These are phyloP conservation scores for Thermothielavioides terrestris DNA, from an alignment of 495 filamentous ascomycete genomes.

Conservation along the genomic window DNA sequence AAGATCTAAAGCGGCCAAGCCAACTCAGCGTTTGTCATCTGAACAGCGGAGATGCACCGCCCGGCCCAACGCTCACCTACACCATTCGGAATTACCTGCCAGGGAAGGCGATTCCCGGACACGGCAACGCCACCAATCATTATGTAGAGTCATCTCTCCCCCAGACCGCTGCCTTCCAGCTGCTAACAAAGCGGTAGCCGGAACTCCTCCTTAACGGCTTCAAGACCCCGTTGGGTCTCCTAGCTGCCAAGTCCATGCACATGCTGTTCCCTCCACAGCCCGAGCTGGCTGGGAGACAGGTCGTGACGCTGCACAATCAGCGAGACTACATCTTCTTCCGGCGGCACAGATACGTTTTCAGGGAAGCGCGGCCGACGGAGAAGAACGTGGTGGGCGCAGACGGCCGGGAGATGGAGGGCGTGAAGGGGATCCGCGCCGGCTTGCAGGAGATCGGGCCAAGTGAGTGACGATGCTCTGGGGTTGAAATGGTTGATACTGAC, in stretches of 20 bases:
- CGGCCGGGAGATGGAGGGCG: slow-evolving; percentile 76
- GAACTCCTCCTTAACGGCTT: slow-evolving; percentile 96
- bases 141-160: slow-evolving; percentile 30
- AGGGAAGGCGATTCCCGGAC: slow-evolving; percentile 72
- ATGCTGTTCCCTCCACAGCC: slow-evolving; percentile 74
- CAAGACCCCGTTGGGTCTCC: slow-evolving; percentile 79
- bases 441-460: slow-evolving; percentile 78
- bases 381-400: slow-evolving; percentile 78
- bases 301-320: slow-evolving; percentile 89
- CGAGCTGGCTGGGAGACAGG: slow-evolving; percentile 74
- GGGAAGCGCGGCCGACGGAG: slow-evolving; percentile 75
- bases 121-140: slow-evolving; percentile 82
- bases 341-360: slow-evolving; percentile 83
- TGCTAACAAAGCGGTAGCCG: slow-evolving; percentile 36
- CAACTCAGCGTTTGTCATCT: slow-evolving; percentile 76
- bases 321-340: slow-evolving; percentile 93
- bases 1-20: slow-evolving; percentile 72
- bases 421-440: slow-evolving; percentile 73
- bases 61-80: slow-evolving; percentile 68
- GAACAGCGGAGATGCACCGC: slow-evolving; percentile 38
- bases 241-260: slow-evolving; percentile 81
- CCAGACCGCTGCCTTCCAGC: too few relatives aligned
- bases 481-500: slow-evolving; percentile 5
- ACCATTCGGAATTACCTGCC: slow-evolving; percentile 77
- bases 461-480: neutral